Conservation (phyloP, 345 rosid genomes). For the Litchi chinensis region DNA sequence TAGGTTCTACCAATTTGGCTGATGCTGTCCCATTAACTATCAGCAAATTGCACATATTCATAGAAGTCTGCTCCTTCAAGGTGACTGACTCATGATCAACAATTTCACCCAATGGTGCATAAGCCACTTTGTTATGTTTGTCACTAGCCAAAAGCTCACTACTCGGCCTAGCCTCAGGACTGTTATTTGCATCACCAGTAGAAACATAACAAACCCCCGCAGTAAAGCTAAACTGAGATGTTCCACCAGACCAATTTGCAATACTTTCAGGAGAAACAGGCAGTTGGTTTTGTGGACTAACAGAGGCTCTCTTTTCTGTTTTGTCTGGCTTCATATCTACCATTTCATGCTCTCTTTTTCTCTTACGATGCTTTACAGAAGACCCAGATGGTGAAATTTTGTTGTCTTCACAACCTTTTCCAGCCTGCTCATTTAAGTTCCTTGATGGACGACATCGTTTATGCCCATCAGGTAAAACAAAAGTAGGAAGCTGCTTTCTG, state of each 20-base stretch:
- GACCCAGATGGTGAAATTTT: constrained; percentile 39
- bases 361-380: constrained; percentile 48
- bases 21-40: constrained; percentile 38
- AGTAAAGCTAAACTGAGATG: constrained; percentile 38
- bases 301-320: constrained; percentile 50
- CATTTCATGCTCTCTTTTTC: constrained; percentile 47
- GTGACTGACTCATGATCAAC: constrained; percentile 24
- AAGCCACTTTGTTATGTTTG: constrained; percentile 19
- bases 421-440: constrained; percentile 48
- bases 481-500: constrained; percentile 67
- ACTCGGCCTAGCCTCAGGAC: constrained; percentile 23
- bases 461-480: constrained; percentile 68
- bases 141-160: constrained; percentile 32
- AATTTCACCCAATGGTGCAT: constrained; percentile 22
- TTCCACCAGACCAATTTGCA: constrained; percentile 39
- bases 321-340: constrained; percentile 43
- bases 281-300: constrained; percentile 47
- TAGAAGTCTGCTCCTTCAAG: constrained; percentile 27
- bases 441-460: constrained; percentile 52
- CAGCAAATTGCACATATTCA: constrained; percentile 30
- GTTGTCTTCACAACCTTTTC: constrained; percentile 49
- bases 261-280: constrained; percentile 49
- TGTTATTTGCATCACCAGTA: constrained; percentile 27
- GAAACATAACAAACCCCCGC: constrained; percentile 26
- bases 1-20: constrained; percentile 30